Percentiles rank a stretch among this genome's conserved stretches.
Conservation (phyloP, 352 stramenopile species). For the Pythium oligandrum region DNA sequence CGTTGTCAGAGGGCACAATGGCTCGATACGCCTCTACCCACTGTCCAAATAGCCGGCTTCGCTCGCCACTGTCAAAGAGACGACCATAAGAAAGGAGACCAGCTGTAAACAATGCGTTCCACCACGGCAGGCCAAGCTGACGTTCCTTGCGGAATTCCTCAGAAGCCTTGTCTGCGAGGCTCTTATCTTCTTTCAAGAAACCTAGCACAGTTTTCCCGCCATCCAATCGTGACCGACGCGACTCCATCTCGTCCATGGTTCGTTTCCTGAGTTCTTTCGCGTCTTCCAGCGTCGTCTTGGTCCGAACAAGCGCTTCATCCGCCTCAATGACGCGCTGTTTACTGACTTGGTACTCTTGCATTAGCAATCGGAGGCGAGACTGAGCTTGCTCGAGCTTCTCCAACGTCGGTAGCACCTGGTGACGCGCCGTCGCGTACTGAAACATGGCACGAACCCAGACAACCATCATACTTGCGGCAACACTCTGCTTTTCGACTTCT, state of each 20-base stretch:
- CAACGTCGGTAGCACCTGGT: conserved; percentile 56
- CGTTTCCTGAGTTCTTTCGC: conserved; percentile 23
- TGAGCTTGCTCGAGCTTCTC: conserved; percentile 64
- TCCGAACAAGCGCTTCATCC: conserved; percentile 24
- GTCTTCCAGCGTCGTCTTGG: conserved; percentile 20
- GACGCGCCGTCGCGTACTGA: conserved; percentile 44
- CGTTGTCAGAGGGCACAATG: neutral
- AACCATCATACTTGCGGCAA: conserved; percentile 74
- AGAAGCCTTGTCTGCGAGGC: conserved; percentile 11
- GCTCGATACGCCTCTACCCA: conserved; percentile 9
- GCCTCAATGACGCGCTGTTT: conserved; percentile 53
- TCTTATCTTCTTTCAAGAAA: conserved; percentile 32
- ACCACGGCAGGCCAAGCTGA: conserved; percentile 25
- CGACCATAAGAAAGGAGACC: conserved; percentile 32
- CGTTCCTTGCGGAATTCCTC: conserved; percentile 15
- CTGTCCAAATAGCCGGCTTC: conserved; percentile 14
- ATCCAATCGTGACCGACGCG: conserved; percentile 17
- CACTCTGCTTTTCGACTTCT: conserved; percentile 72
- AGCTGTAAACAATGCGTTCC: conserved; percentile 53
- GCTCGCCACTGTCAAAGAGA: conserved; percentile 11
- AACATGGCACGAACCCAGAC: conserved; percentile 69
- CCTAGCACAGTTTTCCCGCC: conserved; percentile 31
- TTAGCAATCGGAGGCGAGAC: conserved; percentile 36
- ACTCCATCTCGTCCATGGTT: conserved; percentile 33
- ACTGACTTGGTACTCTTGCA: conserved; percentile 64